Evolutionary conservation across 2,329 filamentous ascomycete genomes (phyloP), one percentile per base, ranked within the genome.

Genomic region (Balansia obtecta): DNA sequence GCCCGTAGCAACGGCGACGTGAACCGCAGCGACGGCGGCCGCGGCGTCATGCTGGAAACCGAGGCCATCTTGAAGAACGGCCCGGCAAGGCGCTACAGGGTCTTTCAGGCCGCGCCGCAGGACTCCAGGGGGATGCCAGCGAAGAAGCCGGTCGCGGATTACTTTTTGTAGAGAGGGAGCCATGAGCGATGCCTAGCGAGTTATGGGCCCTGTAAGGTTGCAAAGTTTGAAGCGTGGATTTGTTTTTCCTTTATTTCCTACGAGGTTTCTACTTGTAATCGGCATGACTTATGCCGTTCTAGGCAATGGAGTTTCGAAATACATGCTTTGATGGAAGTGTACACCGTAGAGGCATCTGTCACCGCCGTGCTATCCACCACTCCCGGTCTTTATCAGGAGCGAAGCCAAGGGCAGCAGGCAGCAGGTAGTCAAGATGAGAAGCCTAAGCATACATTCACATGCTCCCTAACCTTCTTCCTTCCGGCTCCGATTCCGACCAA

Each of bases 91-190:
- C 75, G 93, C 57, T 98, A 98, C 69, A 76, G 91, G 37, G 91
- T 98, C 10, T 98, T 98, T 64, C 90, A 97, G 62, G 93, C 93
- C 0, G 93, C 93, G 49, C 90, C 93, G 48, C 93, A 98, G 70
- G 93, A 97, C 66, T 89, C 86, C 1, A 79, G 93, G 60, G 93
- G 93, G 4, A 98, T 98, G 93, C 93, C 93, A 52, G 93, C 93
- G 3, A 98, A 98, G 78, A 97, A 97, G 69, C 93, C 93, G 3
- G 88, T 95, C 49, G 89, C 89, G 13, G 91, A 97, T 70, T 98
- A 97, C 72, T 98, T 98, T 68, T 72, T 98, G 68, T 83, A 65
- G 66, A 40, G 12, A 7, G n/a, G n/a, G 20, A 27, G 5, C 27
- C 27, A 27, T 27, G 27, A 27, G 27, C 27, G 27, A 27, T 8